Conservation (phyloP, 164 flowering plant genomes). For the Annona cherimola region DNA sequence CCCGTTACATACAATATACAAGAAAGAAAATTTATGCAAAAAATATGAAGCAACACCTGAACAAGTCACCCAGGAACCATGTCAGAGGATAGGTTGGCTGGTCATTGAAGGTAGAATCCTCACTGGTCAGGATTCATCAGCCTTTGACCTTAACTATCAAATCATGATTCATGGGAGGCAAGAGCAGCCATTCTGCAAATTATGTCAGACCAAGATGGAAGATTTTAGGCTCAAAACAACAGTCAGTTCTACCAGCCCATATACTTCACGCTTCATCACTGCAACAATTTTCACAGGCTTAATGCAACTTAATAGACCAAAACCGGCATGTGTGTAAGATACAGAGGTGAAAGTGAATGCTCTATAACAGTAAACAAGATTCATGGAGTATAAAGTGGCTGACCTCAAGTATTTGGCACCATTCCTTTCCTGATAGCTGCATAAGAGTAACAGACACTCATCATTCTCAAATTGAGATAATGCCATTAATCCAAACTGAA, state of each 20-base stretch:
- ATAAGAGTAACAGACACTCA: not conserved
- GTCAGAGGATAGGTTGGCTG: constrained; percentile 1
- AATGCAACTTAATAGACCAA: not conserved
- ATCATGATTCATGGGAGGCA: not conserved
- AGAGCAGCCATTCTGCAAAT: not conserved
- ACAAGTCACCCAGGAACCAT: not conserved
- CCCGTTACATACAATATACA: not conserved
- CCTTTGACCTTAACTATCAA: not conserved
- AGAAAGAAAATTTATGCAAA: not conserved
- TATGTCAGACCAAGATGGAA: constrained; percentile 2
- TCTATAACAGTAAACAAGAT: not conserved
- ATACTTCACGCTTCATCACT: not conserved
- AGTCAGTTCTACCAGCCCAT: not conserved
- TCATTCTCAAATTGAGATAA: too few relatives aligned
- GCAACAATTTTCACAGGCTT: not conserved
- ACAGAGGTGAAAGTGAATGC: not conserved
- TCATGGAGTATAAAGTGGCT: constrained; percentile 19
- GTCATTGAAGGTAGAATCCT: constrained; percentile 3
- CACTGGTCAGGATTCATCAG: not conserved
- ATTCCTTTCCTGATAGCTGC: constrained; percentile 54
- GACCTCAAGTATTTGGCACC: constrained; percentile 90
- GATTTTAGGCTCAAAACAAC: not conserved
- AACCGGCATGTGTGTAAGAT: not conserved
- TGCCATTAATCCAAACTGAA: not conserved
- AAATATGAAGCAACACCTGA: constrained; percentile 1